phyloP scores from a whole-genome alignment of 225 moss, liverwort and hornwort genomes.

The Takakia lepidozioides region DNA sequence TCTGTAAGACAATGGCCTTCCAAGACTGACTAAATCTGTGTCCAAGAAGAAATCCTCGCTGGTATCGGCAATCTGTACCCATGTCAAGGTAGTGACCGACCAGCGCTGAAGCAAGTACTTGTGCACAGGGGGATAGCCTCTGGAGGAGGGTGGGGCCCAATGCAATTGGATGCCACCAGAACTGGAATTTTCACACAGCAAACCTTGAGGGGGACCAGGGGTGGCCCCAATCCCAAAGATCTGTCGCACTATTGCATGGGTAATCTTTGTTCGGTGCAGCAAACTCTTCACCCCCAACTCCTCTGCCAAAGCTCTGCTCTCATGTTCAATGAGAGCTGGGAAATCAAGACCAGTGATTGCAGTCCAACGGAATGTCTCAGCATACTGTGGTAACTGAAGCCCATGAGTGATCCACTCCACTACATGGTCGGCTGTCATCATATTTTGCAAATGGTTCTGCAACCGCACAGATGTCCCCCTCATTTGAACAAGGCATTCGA shows the following conservation, averaged over 20 bases:
- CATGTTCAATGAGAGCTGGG: constrained; percentile 43
- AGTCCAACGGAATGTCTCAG: constrained; percentile 39
- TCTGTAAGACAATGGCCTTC: constrained; percentile 35
- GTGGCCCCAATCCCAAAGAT: constrained; percentile 39
- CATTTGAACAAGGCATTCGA: too few species aligned
- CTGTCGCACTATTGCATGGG: constrained; percentile 48
- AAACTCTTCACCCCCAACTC: constrained; percentile 47
- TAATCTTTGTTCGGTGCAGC: constrained; percentile 43
- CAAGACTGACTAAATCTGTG: constrained; percentile 25
- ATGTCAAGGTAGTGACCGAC: constrained; percentile 40
- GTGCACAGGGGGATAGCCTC: constrained; percentile 43
- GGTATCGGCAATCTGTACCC: constrained; percentile 32
- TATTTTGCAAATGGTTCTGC: constrained; percentile 44
- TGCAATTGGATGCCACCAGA: constrained; percentile 38
- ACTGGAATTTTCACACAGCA: constrained; percentile 26
- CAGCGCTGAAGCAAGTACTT: constrained; percentile 45
- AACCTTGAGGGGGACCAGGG: constrained; percentile 32
- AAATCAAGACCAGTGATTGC: constrained; percentile 55
- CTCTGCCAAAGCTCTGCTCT: constrained; percentile 42
- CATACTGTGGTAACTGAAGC: constrained; percentile 44
- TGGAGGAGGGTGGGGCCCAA: constrained; percentile 30
- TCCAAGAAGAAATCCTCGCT: constrained; percentile 32
- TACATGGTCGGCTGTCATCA: constrained; percentile 54
- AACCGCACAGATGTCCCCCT: too few species aligned
- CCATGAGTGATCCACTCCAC: constrained; percentile 55